A percentile compares a stretch with the other conserved stretches of the same genome.
Evolutionary conservation across 1,284 basidiomycete genomes (phyloP).

Genomic region (Tilletia caries): DNA sequence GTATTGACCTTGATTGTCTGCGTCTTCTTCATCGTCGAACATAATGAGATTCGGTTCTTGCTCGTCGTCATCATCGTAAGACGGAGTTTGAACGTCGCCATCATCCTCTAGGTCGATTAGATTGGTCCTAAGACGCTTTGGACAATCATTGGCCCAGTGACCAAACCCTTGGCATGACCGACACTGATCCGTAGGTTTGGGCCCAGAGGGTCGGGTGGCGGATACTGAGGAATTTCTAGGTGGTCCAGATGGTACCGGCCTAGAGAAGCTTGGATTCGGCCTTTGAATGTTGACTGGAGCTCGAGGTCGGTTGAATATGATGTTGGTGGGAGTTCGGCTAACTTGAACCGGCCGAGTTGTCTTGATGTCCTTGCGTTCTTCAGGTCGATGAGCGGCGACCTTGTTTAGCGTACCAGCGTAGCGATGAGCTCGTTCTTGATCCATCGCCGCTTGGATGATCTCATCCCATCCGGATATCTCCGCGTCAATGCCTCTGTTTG

Average conservation of each 20-base stretch:
- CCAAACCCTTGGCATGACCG: background rate
- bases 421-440: background rate
- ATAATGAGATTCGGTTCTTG: background rate
- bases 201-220: background rate
- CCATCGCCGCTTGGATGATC: background rate
- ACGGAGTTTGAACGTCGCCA: too few relatives aligned
- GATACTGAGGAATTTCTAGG: too few relatives aligned
- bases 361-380: background rate
- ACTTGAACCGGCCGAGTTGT: too few relatives aligned
- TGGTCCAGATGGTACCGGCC: too few relatives aligned
- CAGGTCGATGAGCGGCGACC: background rate
- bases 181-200: background rate
- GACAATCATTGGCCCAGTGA: background rate
- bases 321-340: too few relatives aligned
- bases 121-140: background rate
- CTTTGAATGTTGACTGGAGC: background rate
- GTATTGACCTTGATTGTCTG: background rate
- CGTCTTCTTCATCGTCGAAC: background rate
- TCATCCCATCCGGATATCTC: background rate
- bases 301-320: too few relatives aligned
- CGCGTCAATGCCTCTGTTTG: background rate
- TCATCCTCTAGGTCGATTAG: background rate
- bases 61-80: background rate
- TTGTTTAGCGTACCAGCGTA: background rate
- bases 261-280: too few relatives aligned